Base-by-base conservation (phyloP, 176 grass and related monocot species). In the Areca catechu region DNA sequence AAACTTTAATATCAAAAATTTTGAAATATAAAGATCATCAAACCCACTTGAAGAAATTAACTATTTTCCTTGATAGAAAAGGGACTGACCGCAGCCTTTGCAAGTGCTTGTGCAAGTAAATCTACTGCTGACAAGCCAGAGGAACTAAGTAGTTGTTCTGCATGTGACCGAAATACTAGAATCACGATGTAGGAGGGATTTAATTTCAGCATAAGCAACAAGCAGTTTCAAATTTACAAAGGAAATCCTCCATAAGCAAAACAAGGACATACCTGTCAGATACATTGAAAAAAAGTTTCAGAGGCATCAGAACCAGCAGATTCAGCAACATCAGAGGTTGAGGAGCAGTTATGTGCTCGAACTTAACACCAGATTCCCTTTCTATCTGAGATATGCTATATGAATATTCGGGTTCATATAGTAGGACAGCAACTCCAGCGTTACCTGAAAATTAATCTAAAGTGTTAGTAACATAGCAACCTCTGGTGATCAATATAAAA, bases 241-340 rank as follows among this genome's bases (percentile, higher is more conserved):
- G 51, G 56, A 19, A 20, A 1, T 55, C 54, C 22, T 5, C 23
- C 54, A 17, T 14, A 24, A 29, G 14, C 15, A 27, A 49, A 12
- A 1, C 3, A 59, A 54, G 51, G 61, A 20, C 57, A 74, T 61
- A 86, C 94, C 79, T 98, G 64, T 98, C 88, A 29, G 94, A 88
- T 0, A 98, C 88, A 78, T 76, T 89, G 4, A 84, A 52, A n/a
- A n/a, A 98, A 93, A 28, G 94, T 84, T 61, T 89, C 81, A 21
- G 87, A 84, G 51, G 94, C 94, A 89, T 98, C 94, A 43, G 50
- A 75, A 51, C 94, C 94, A 77, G 88, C 94, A 78, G 94, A 85
- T 70, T 83, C 81, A 23, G 94, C 94, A 53, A 98, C 76, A 61
- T 98, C 88, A 66, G 75, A 54, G 94, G 81, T 57, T 98, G 84